Evolutionary conservation across 176 grass and related monocot species (phyloP), one percentile per base, ranked within the genome.

Genomic region (Oryza australiensis): DNA sequence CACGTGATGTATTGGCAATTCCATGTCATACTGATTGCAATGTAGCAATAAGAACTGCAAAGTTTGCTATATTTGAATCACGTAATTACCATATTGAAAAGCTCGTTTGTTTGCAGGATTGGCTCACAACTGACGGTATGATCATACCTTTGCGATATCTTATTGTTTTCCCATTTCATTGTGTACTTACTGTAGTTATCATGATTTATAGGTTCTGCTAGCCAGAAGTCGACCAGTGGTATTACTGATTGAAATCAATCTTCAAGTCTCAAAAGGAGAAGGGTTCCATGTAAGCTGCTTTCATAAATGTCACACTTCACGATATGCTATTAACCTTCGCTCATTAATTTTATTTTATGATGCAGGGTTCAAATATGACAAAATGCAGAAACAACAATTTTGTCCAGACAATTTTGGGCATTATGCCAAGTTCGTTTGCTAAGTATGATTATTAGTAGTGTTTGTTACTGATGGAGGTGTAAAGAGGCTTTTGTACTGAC

Each of bases 1-100:
- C 77, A 11, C 20, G 72, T 8, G 77, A 85, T 65, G 53, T 85
- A 34, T 43, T 85, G n/a, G 77, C 87, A 65, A 68, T 81, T 33
- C 77, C 82, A 22, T 23, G 46, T 11, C 69, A 64, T 42, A 81
- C 12, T 14, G 38, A 80, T 9, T 71, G 40, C 70, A 59, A 68
- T 22, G 63, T 38, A 76, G 77, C 64, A 81, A 76, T 15, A 85
- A 85, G 49, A 32, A 76, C 70, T 8, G 87, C 51, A 48, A 32
- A 13, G 41, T 12, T 32, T 8, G 42, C 23, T 38, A 41, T 80
- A 40, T 86, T 28, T 20, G 38, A 73, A 29, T 79, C 41, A 0
- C 0, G 3, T 11, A 72, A 29, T 11, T 4, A 55, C 3, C 6
- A n/a, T 24, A 51, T 57, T 51, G 59, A 74, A 80, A 12, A 64